Evolutionary conservation across 1,139 yeast species (phyloP), one percentile per base, ranked within the genome.

Genomic region (Sugiyamaella castrensis): DNA sequence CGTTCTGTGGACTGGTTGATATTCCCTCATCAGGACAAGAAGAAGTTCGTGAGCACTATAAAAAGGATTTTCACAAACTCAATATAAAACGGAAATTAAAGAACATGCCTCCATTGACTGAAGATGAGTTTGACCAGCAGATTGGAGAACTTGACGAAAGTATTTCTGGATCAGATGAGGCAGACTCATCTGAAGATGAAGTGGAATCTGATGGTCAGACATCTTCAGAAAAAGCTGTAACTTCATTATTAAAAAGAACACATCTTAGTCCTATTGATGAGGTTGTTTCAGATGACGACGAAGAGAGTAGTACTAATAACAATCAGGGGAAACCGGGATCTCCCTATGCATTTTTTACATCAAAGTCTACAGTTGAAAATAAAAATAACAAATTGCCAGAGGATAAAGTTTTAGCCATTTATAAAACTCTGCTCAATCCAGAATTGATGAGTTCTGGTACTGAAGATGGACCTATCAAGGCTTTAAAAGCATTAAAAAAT

Each of bases 401-500:
- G 0, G 70, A 69, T 1, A 74, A 76, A 49, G 81, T 82, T 1
- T 75, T 86, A 55, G 92, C 89, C 0, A 70, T 82, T 0, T 91
- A 83, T 68, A 89, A 89, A 60, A 71, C 83, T 0, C 58, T 86
- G n/a, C 80, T 87, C 57, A 58, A 57, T 65, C 71, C 32, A 62
- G 71, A 33, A 42, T 78, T 84, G 57, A 4, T 19, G 24, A 19
- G 24, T 19, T 19, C 24, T 19, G 24, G n/a, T n/a, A n/a, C n/a
- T n/a, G n/a, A n/a, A n/a, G n/a, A n/a, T n/a, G n/a, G 24, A 19
- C 5, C 24, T 19, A 19, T 19, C 24, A 19, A 19, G 24, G 69
- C 76, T 2, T 66, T 80, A 37, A 64, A 62, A 47, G 58, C 67
- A 2, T 65, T 77, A 62, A 59, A 66, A 38, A 34, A 43, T 12